These are phyloP conservation scores for Hansfordia pulvinata DNA, from an alignment of 2,329 filamentous ascomycete genomes.

Conservation along the genomic window DNA sequence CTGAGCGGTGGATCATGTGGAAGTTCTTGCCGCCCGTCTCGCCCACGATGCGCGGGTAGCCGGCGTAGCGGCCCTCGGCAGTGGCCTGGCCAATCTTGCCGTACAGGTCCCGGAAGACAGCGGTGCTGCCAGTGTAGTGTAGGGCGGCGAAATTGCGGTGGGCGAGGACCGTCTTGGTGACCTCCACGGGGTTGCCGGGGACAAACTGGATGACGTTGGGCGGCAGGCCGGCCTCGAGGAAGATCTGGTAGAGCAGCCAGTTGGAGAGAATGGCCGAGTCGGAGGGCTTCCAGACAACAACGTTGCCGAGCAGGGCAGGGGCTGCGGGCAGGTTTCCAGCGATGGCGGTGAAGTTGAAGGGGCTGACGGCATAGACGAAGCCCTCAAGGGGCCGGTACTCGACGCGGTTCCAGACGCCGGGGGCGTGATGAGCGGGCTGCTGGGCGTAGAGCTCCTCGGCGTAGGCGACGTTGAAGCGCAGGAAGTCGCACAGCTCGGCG, in stretches of 20 bases:
- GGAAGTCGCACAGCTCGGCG: slow-evolving; percentile 22
- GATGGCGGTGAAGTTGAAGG: slow-evolving; percentile 97
- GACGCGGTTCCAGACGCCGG: slow-evolving; percentile 15
- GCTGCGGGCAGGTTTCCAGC: slow-evolving; percentile 74
- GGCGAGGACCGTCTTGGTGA: slow-evolving; percentile 19
- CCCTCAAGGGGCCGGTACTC: slow-evolving; percentile 70
- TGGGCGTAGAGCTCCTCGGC: slow-evolving; percentile 19
- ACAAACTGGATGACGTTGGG: slow-evolving; percentile 21
- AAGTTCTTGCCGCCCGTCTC: slow-evolving; percentile 42
- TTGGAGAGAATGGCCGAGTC: slow-evolving; percentile 80
- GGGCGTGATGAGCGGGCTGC: slow-evolving; percentile 18
- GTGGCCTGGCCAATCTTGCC: slow-evolving; percentile 16
- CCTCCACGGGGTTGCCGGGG: slow-evolving; percentile 20
- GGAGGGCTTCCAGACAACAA: slow-evolving; percentile 95
- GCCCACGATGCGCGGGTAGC: slow-evolving; percentile 30
- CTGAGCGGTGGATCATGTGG: slow-evolving; percentile 42
- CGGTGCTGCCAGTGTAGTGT: slow-evolving; percentile 22
- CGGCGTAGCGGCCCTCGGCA: slow-evolving; percentile 16
- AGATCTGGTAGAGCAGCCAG: slow-evolving; percentile 80
- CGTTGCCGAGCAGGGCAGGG: slow-evolving; percentile 83
- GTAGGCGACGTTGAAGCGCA: slow-evolving; percentile 16
- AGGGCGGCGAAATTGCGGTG: slow-evolving; percentile 22
- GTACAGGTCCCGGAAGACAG: slow-evolving; percentile 20
- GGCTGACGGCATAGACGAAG: slow-evolving; percentile 87
- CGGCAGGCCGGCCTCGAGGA: slow-evolving; percentile 44